Percentiles rank a stretch among this genome's conserved stretches.
These are phyloP conservation scores for Suhomyces xylopsoci DNA, from an alignment of 805 yeast species.

Conservation along the genomic window DNA sequence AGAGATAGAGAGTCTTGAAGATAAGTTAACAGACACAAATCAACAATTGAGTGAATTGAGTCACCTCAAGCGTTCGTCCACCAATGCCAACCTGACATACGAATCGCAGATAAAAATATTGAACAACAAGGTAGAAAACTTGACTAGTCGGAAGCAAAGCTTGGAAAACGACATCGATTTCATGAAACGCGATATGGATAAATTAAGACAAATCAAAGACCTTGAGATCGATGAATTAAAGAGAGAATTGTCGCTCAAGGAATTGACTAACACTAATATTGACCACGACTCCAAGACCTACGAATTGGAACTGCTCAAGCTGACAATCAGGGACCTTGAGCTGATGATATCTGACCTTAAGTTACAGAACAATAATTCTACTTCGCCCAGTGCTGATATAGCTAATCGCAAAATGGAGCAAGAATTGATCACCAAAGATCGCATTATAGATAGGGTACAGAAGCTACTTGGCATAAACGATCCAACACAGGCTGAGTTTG, in stretches of 20 bases:
- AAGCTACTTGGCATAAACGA: slow-evolving; percentile 4
- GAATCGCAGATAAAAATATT: slow-evolving; percentile 24
- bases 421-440: slow-evolving; percentile 2
- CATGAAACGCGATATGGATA: slow-evolving; percentile 19
- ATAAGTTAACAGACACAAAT: slow-evolving; percentile 5
- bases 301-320: slow-evolving; percentile 1
- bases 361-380: slow-evolving; percentile 2
- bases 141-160: slow-evolving; percentile 16
- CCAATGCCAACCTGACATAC: slow-evolving; percentile 15
- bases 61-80: slow-evolving; percentile 13
- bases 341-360: slow-evolving; percentile 3
- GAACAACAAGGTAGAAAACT: slow-evolving; percentile 16
- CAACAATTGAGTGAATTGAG: slow-evolving; percentile 7
- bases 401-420: slow-evolving; percentile 5
- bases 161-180: slow-evolving; percentile 11
- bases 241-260: not conserved
- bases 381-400: not conserved
- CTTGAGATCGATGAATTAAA: slow-evolving; percentile 1
- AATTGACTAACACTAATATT: not conserved
- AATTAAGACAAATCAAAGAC: slow-evolving; percentile 7
- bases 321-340: slow-evolving; percentile 1
- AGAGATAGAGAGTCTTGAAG: slow-evolving; percentile 9
- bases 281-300: not conserved
- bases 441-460: slow-evolving; percentile 3
- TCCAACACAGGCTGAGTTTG: slow-evolving; percentile 6